A percentile compares a stretch with the other conserved stretches of the same genome.
Evolutionary conservation across 306 rosid genomes (phyloP).

Genomic region (Castanospermum australe): DNA sequence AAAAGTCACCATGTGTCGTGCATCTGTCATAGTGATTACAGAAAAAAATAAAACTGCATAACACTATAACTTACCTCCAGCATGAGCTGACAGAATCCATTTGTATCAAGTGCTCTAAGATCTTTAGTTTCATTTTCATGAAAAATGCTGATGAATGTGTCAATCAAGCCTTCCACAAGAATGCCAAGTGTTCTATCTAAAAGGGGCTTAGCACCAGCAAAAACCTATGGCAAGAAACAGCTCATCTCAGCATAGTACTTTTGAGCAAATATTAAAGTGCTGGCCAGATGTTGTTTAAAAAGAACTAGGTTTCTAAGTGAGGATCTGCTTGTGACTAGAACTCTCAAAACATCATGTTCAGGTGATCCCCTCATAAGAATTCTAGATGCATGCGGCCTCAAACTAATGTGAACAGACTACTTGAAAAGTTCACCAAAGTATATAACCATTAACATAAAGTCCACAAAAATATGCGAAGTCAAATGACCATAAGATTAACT

Average conservation of each 20-base stretch:
- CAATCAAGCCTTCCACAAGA: slow-evolving; percentile 97
- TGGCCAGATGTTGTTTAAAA: slow-evolving; percentile 3
- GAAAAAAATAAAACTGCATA: not conserved
- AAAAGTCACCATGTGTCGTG: not conserved
- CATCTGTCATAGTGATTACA: not conserved
- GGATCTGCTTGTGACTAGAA: not conserved
- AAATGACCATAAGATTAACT: slow-evolving; percentile 15
- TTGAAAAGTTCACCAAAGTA: not conserved
- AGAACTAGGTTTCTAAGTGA: not conserved
- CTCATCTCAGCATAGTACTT: slow-evolving; percentile 23
- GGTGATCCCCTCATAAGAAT: not conserved
- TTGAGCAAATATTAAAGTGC: slow-evolving; percentile 5
- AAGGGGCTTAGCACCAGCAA: slow-evolving; percentile 91
- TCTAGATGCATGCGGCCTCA: not conserved
- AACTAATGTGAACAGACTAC: not conserved
- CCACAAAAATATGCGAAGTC: not conserved
- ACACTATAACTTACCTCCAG: slow-evolving; percentile 70
- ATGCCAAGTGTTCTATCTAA: slow-evolving; percentile 96
- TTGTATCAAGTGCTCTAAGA: slow-evolving; percentile 74
- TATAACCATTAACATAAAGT: slow-evolving; percentile 1
- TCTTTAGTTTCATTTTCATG: slow-evolving; percentile 72
- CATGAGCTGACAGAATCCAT: slow-evolving; percentile 98
- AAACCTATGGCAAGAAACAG: slow-evolving; percentile 56
- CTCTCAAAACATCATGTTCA: not conserved
- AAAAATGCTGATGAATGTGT: slow-evolving; percentile 88